Evolutionary conservation across 306 rosid genomes (phyloP).

Genomic region (Herpetospermum pedunculosum): DNA sequence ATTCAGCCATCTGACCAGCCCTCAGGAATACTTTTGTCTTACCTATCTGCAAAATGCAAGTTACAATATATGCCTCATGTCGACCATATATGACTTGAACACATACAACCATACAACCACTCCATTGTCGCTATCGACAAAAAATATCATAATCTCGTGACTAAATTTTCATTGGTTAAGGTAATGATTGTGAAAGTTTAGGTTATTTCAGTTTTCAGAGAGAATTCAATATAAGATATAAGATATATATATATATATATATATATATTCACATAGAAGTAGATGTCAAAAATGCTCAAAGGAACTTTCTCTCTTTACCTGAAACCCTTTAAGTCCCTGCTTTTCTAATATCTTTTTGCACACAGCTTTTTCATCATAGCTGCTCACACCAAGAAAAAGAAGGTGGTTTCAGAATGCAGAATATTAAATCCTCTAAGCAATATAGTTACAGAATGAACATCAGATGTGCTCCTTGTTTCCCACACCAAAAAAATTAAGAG

Average conservation of each 20-base stretch:
- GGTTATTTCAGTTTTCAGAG: neutral
- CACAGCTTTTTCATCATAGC: slow-evolving; percentile 63
- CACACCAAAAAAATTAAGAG: neutral
- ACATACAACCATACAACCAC: neutral
- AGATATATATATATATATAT: too few relatives aligned
- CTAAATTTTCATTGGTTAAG: neutral
- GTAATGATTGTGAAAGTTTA: neutral
- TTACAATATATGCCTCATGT: slow-evolving; percentile 14
- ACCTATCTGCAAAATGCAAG: slow-evolving; percentile 61
- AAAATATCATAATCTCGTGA: neutral
- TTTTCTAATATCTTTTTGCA: slow-evolving; percentile 74
- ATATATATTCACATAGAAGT: neutral
- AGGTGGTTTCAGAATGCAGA: slow-evolving; percentile 4
- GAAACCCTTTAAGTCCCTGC: slow-evolving; percentile 84
- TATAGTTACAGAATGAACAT: neutral
- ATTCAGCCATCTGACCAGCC: slow-evolving; percentile 99
- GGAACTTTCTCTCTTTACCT: slow-evolving; percentile 42
- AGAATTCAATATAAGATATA: neutral
- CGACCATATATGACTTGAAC: slow-evolving; percentile 13
- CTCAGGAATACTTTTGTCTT: slow-evolving; percentile 88
- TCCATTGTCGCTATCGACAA: neutral
- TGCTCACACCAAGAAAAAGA: slow-evolving; percentile 31
- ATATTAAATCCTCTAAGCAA: neutral
- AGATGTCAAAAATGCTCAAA: neutral
- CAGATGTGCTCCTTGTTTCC: neutral